Percentiles rank a stretch among this genome's conserved stretches.
These are phyloP conservation scores for Monascus purpureus DNA, from an alignment of 495 filamentous ascomycete species.

Conservation along the genomic window DNA sequence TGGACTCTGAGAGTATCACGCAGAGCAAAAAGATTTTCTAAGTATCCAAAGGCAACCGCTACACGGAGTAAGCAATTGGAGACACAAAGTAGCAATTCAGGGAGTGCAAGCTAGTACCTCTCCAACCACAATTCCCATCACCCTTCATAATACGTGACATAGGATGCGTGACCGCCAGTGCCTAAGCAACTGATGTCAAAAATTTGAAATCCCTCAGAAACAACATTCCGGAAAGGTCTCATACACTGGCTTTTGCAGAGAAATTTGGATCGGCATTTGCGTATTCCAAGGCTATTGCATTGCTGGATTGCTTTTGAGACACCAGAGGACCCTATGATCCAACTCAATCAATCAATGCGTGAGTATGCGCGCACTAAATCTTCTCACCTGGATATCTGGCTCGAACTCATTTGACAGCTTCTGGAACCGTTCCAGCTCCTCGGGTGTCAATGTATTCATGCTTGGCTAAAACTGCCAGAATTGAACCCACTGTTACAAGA, in stretches of 20 bases:
- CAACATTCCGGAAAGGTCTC: conserved; percentile 15
- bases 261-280: conserved; percentile 79
- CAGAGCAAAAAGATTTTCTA: conserved; percentile 61
- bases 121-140: conserved; percentile 95
- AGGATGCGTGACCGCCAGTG: conserved; percentile 70
- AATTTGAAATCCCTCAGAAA: background rate
- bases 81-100: background rate
- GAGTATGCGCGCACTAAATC: conserved; percentile 1
- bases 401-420: conserved; percentile 49
- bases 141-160: conserved; percentile 78
- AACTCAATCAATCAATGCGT: background rate
- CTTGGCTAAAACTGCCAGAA: conserved; percentile 11
- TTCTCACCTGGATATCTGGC: conserved; percentile 47
- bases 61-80: conserved; percentile 8
- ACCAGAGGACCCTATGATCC: conserved; percentile 62
- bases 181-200: conserved; percentile 34
- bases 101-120: conserved; percentile 50
- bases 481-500: no score
- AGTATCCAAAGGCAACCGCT: conserved; percentile 91
- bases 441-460: conserved; percentile 33
- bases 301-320: conserved; percentile 61
- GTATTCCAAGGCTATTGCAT: conserved; percentile 72
- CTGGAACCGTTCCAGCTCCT: conserved; percentile 40
- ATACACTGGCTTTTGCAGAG: conserved; percentile 72
- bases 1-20: conserved; percentile 50